Evolutionary conservation across 352 stramenopile genomes (phyloP).

Genomic region (Phytophthora lateralis): DNA sequence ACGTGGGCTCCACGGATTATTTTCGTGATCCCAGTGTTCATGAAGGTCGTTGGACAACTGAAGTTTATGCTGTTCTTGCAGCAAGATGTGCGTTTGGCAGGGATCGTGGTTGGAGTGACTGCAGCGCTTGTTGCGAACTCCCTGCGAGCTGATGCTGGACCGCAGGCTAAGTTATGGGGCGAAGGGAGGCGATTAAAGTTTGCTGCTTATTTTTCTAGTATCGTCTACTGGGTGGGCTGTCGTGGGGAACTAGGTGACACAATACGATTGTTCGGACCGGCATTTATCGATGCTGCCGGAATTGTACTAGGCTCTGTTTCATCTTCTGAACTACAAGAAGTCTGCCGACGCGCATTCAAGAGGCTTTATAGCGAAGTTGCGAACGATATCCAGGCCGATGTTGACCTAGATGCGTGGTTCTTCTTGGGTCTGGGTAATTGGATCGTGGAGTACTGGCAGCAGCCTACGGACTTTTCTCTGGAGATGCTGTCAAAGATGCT

Average conservation of each 20-base stretch:
- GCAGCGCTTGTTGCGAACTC: constrained; percentile 41
- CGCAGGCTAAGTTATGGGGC: constrained; percentile 58
- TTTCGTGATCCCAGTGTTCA: constrained; percentile 56
- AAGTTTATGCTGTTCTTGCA: constrained; percentile 82
- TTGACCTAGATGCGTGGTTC: constrained; percentile 76
- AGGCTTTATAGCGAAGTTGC: constrained; percentile 52
- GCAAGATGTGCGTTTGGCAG: constrained; percentile 45
- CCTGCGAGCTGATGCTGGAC: constrained; percentile 28
- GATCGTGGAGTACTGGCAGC: constrained; percentile 83
- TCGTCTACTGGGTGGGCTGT: constrained; percentile 66
- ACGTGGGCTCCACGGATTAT: constrained; percentile 59
- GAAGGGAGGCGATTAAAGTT: constrained; percentile 73
- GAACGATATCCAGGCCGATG: constrained; percentile 59
- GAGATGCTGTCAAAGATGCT: constrained; percentile 73
- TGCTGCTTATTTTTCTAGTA: constrained; percentile 56
- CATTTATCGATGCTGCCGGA: constrained; percentile 68
- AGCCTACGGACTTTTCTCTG: constrained; percentile 76
- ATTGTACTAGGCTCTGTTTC: constrained; percentile 62
- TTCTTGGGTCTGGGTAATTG: constrained; percentile 71
- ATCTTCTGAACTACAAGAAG: constrained; percentile 46
- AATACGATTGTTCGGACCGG: constrained; percentile 53
- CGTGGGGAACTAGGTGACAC: constrained; percentile 54
- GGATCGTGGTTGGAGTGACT: constrained; percentile 47
- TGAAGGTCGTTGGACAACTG: constrained; percentile 75
- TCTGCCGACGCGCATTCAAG: constrained; percentile 51